phyloP scores from a whole-genome alignment of 2,329 filamentous ascomycete genomes.

The Camillea tinctor region DNA sequence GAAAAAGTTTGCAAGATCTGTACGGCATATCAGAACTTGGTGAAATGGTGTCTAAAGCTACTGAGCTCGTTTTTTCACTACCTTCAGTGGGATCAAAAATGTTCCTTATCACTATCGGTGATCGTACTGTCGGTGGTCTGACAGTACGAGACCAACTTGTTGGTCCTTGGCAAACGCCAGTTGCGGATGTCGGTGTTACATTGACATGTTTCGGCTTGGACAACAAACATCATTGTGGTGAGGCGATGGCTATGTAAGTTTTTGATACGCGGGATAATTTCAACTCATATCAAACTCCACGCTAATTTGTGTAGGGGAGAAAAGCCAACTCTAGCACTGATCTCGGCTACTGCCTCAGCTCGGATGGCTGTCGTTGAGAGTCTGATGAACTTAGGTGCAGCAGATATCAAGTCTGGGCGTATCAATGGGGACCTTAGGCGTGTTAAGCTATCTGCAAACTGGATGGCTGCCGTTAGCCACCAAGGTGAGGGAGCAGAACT shows the following conservation, averaged over 20 bases:
- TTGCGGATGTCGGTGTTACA: conserved; percentile 91
- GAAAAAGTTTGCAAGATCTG: conserved; percentile 62
- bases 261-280: not conserved
- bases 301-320: conserved; percentile 13
- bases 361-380: conserved; percentile 96
- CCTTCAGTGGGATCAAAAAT: conserved; percentile 95
- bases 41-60: conserved; percentile 61
- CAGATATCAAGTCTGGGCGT: conserved; percentile 45
- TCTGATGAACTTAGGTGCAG: conserved; percentile 85
- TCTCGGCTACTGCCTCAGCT: conserved; percentile 85
- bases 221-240: conserved; percentile 73
- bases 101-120: conserved; percentile 95
- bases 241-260: conserved; percentile 79
- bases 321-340: conserved; percentile 67
- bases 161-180: conserved; percentile 91
- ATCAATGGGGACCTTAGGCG: conserved; percentile 67
- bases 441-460: conserved; percentile 91
- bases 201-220: conserved; percentile 70
- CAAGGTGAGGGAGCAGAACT: conserved; percentile 88
- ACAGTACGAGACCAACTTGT: conserved; percentile 93
- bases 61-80: conserved; percentile 77
- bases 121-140: conserved; percentile 86
- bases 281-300: not conserved
- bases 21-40: conserved; percentile 66
- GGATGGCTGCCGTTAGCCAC: conserved; percentile 97